Conservation (phyloP, 805 yeast genomes). For the Myxozyma mucilagina region DNA sequence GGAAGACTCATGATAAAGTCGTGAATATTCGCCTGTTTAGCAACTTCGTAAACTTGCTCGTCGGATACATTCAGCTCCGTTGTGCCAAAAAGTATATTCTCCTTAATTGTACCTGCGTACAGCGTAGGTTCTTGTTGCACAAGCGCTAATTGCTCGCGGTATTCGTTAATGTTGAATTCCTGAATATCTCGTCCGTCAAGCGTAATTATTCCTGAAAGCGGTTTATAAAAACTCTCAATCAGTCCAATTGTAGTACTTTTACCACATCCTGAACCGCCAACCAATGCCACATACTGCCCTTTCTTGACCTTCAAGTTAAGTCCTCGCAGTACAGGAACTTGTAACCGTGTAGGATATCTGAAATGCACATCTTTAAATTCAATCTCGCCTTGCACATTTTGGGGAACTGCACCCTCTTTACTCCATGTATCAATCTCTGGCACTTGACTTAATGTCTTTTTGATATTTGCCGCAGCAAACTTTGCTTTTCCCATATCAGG, state of each 20-base stretch:
- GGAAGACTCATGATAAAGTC: slow-evolving; percentile 58
- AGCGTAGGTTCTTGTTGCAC: slow-evolving; percentile 66
- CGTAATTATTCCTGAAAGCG: slow-evolving; percentile 49
- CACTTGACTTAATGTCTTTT: slow-evolving; percentile 37
- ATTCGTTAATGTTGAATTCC: slow-evolving; percentile 51
- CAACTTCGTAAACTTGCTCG: slow-evolving; percentile 50
- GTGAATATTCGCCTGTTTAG: slow-evolving; percentile 56
- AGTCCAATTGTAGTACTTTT: slow-evolving; percentile 60
- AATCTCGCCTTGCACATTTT: slow-evolving; percentile 50
- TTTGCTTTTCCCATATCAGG: slow-evolving; percentile 49
- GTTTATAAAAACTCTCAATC: slow-evolving; percentile 54
- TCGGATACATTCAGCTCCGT: slow-evolving; percentile 41
- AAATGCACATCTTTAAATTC: slow-evolving; percentile 46
- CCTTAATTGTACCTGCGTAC: slow-evolving; percentile 56
- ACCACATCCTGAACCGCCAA: slow-evolving; percentile 69
- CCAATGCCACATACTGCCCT: slow-evolving; percentile 60
- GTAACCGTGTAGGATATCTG: slow-evolving; percentile 38
- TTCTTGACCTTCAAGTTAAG: slow-evolving; percentile 51
- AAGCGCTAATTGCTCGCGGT: slow-evolving; percentile 55
- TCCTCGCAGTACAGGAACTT: slow-evolving; percentile 50
- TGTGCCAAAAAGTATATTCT: slow-evolving; percentile 55
- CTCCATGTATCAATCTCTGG: slow-evolving; percentile 43
- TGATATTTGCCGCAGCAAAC: slow-evolving; percentile 41
- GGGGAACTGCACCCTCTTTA: slow-evolving; percentile 32
- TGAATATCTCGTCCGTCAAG: slow-evolving; percentile 56